Evolutionary conservation across 805 yeast genomes (phyloP).

Genomic region (Wickerhamiella occidentalis): DNA sequence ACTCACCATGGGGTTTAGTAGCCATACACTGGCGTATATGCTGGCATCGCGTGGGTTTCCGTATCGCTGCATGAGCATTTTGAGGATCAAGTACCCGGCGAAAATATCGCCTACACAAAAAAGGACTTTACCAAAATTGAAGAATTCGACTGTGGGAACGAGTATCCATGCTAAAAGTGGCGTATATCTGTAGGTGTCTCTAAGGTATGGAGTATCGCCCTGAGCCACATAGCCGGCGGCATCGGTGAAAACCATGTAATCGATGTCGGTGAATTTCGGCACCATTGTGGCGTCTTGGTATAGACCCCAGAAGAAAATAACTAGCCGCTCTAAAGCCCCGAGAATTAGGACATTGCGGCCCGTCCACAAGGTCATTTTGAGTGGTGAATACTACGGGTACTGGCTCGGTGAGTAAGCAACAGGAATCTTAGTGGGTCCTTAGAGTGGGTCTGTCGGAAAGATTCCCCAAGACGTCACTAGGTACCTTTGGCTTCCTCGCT

Average conservation of each 20-base stretch:
- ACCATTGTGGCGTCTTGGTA: conserved; percentile 75
- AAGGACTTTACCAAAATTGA: conserved; percentile 64
- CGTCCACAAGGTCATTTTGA: conserved; percentile 13
- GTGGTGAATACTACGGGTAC: too few relatives aligned
- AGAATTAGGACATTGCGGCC: conserved; percentile 20
- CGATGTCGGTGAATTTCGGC: conserved; percentile 86
- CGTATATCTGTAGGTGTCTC: conserved; percentile 90
- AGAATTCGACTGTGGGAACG: conserved; percentile 47
- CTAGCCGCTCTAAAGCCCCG: conserved; percentile 35
- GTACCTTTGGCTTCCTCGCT: neutral
- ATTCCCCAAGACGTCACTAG: too few relatives aligned
- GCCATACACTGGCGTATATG: conserved; percentile 55
- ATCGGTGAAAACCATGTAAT: conserved; percentile 86
- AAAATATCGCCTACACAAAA: conserved; percentile 69
- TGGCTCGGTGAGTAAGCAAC: neutral
- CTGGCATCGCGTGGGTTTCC: conserved; percentile 28
- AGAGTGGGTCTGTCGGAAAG: neutral
- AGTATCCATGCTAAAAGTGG: conserved; percentile 80
- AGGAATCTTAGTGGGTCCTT: neutral
- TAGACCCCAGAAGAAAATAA: conserved; percentile 62
- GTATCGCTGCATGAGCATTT: conserved; percentile 28
- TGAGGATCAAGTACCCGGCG: conserved; percentile 56
- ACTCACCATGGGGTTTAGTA: conserved; percentile 87
- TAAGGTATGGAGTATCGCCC: conserved; percentile 54
- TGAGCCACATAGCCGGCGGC: conserved; percentile 65